A percentile compares a stretch with the other conserved stretches of the same genome.
Conservation (phyloP, 2,329 filamentous ascomycete genomes). For the Orbilia ellipsospora region DNA sequence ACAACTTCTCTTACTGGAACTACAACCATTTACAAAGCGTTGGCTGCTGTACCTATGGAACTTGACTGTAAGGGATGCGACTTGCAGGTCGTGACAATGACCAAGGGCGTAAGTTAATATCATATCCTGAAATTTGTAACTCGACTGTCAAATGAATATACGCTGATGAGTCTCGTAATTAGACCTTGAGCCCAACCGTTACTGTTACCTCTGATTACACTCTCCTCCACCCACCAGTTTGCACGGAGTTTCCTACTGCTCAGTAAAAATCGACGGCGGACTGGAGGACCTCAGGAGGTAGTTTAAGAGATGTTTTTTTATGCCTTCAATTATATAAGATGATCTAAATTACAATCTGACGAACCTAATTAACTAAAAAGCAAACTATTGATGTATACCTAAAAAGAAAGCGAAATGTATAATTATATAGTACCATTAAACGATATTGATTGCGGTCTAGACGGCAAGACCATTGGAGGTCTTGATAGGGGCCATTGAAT, state of each 20-base stretch:
- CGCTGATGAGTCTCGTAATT: neutral
- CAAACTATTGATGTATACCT: too few relatives aligned
- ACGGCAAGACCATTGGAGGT: too few relatives aligned
- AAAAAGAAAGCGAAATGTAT: too few relatives aligned
- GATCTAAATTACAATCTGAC: too few relatives aligned
- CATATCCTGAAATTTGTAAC: neutral
- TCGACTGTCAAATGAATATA: neutral
- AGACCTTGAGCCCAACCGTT: neutral
- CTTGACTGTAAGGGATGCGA: constrained; percentile 36
- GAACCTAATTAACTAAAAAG: too few relatives aligned
- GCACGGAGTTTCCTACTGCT: constrained; percentile 7
- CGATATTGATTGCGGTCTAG: too few relatives aligned
- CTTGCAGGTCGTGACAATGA: constrained; percentile 20
- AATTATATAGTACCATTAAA: too few relatives aligned
- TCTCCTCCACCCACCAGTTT: constrained; percentile 13
- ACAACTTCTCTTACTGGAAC: constrained; percentile 29
- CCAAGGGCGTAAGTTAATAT: constrained; percentile 13
- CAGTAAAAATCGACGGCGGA: too few relatives aligned
- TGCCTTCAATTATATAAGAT: too few relatives aligned
- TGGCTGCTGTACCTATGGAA: constrained; percentile 25
- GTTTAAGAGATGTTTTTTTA: too few relatives aligned
- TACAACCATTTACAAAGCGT: constrained; percentile 25
- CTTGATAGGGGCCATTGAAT: too few relatives aligned
- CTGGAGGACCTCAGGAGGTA: too few relatives aligned
- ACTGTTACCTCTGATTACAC: constrained; percentile 10